Evolutionary conservation across 106 monocot species (phyloP).

Genomic region (Allium cepa): DNA sequence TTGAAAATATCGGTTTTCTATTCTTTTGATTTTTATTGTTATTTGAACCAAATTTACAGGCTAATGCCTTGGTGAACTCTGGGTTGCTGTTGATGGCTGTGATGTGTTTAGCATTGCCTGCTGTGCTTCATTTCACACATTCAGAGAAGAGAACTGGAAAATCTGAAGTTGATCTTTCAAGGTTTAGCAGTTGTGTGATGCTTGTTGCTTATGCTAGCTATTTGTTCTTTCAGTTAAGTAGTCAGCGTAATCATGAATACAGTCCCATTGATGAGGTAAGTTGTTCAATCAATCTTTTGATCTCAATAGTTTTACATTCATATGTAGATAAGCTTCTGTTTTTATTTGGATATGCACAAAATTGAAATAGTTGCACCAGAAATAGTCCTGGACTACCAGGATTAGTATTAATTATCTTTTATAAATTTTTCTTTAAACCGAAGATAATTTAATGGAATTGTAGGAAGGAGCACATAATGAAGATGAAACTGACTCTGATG

Average conservation of each 20-base stretch:
- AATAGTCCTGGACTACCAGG: background rate
- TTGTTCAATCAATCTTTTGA: constrained; percentile 3
- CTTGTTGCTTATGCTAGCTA: constrained; percentile 93
- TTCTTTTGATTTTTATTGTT: background rate
- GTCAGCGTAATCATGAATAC: constrained; percentile 47
- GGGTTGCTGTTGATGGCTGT: constrained; percentile 95
- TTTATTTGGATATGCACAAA: background rate
- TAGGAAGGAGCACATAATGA: constrained; percentile 47
- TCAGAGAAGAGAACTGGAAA: constrained; percentile 91
- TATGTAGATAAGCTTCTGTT: background rate
- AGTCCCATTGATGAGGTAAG: constrained; percentile 60
- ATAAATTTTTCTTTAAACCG: background rate
- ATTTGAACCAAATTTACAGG: constrained; percentile 30
- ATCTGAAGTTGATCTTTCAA: constrained; percentile 86
- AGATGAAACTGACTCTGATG: constrained; percentile 22
- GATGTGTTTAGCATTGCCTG: constrained; percentile 89
- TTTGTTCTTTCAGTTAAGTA: constrained; percentile 81
- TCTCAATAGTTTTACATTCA: background rate
- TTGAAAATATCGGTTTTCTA: background rate
- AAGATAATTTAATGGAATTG: background rate
- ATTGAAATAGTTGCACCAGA: background rate
- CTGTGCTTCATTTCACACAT: constrained; percentile 93
- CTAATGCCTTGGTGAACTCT: constrained; percentile 88
- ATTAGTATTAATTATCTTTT: background rate
- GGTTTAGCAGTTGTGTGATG: constrained; percentile 97